Evolutionary conservation across 768 basidiomycete species (phyloP), one percentile per base, ranked within the genome.

Genomic region (Naganishia vaughanmartiniae): DNA sequence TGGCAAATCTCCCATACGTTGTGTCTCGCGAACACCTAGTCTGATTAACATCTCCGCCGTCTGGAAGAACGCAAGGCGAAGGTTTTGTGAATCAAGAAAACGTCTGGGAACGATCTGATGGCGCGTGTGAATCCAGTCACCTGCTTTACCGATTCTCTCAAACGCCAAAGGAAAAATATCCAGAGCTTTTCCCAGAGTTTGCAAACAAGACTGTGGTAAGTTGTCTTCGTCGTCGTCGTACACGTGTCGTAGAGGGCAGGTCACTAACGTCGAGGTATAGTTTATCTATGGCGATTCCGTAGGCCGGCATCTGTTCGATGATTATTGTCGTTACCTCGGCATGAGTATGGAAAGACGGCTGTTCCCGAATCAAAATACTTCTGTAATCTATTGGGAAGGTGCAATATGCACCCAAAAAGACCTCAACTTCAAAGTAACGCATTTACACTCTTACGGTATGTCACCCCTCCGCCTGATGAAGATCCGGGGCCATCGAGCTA

Each of bases 251-350:
- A n/a, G 48, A 24, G 4, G 48, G 6, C 24, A 21, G 24, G n/a
- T 26, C 7, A n/a, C 48, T 51, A 24, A 51, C 15, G 2, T 7
- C 15, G 42, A 15, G 6, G 56, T 33, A 31, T 26, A 65, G 65
- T 55, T 67, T 21, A 55, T 67, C 10, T 54, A 54, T 21, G 66
- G 66, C 15, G 66, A 67, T 39, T 67, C 66, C 4, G 54, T 67
- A 0, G 66, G 66, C 1, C 2, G 66, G n/a, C 66, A 67, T 24
- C 19, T 67, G 11, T 67, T 26, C 10, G 66, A 67, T 7, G 51
- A 67, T 28, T 39, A 54, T n/a, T 67, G 66, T 55, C 36, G 26
- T 17, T 53, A 54, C 36, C 31, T 54, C 12, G 14, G 26, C 21
- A 54, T 54, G 54, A 21, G 33, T 4, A 33, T 31, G 31, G 53